Base-by-base conservation (phyloP, 2,329 filamentous ascomycete genomes). In the Claviceps sp. region DNA sequence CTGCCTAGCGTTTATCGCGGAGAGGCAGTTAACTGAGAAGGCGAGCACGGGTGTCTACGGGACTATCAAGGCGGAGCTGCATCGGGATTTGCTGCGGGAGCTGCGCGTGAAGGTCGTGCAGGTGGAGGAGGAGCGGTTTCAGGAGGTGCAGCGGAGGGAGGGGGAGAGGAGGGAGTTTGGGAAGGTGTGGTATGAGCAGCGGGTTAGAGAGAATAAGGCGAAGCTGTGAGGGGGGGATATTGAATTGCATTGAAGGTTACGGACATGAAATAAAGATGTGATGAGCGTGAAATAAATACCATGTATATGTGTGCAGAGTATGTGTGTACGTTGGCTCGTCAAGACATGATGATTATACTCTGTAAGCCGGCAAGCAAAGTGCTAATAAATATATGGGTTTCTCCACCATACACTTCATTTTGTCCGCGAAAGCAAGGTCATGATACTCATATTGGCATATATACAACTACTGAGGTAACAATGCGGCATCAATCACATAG, bases 41-140 rank as follows among this genome's bases (percentile, higher is more conserved):
- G 76, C 75, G 0, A 74, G 77, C 57, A 78, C 76, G 37, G 81
- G 81, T 11, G 78, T 86, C 26, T 91, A 88, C 63, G 82, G 84
- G 3, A 62, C 74, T 51, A 68, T 93, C 63, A 91, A 89, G 73
- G 70, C 74, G 55, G 86, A 90, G 68, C 84, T 91, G 79, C 88
- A 84, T 65, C 73, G 79, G 22, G 80, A 85, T 62, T 76, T 79
- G 6, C 63, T 88, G 37, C 74, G 65, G 16, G 70, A 80, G 59
- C 63, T 89, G 57, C 76, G 76, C 52, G 70, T 69, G 3, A 71
- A 76, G 52, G 68, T 68, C 30, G 69, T 74, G 58, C 77, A 73
- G 34, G 64, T 61, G 37, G 72, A 75, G 55, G 75, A 81, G 61
- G 69, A 70, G 59, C 67, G 73, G 50, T 75, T 74, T 59, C 70